Evolutionary conservation across 176 grass and related monocot genomes (phyloP), one percentile per base, ranked within the genome.

Genomic region (Musa schizocarpa): DNA sequence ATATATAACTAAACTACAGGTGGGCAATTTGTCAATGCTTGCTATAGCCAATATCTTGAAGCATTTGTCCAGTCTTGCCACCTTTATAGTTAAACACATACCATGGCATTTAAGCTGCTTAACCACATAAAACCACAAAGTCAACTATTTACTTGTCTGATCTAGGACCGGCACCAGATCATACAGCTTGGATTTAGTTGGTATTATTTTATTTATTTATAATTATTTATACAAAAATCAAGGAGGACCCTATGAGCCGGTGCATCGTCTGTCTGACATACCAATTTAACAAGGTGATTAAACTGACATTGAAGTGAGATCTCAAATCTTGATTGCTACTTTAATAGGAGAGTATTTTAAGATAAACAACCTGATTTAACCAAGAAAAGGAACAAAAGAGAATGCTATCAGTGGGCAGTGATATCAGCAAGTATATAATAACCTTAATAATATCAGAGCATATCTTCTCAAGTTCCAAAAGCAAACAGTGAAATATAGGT

Each of bases 401-500:
- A 72, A 64, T 53, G 52, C 29, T 64, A 26, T 1, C 17, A 73
- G 56, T 73, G 69, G 48, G 49, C 73, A 50, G 59, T 65, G 78
- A 80, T 53, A 43, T 53, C 17, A 80, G 55, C 13, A 73, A 71
- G 22, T 65, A 29, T 27, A 63, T 21, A 73, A 73, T 53, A 80
- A 27, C 29, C 13, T 34, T 63, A 16, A 63, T 24, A 80, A 63
- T 16, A 80, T 73, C 66, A 51, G 25, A 80, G 50, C 68, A 80
- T 34, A 73, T 73, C 78, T 65, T 73, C 56, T 73, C 63, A 52
- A 71, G 11, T 29, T 65, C 69, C 69, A 80, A 80, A 80, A 73
- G 68, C 49, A 79, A 62, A 68, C 25, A 17, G 61, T 79, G 64
- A 50, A 17, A 22, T 12, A 71, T 56, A n/a, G 61, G 27, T 71